Conservation (phyloP, 2,329 filamentous ascomycete species). For the Thelonectria discophora region DNA sequence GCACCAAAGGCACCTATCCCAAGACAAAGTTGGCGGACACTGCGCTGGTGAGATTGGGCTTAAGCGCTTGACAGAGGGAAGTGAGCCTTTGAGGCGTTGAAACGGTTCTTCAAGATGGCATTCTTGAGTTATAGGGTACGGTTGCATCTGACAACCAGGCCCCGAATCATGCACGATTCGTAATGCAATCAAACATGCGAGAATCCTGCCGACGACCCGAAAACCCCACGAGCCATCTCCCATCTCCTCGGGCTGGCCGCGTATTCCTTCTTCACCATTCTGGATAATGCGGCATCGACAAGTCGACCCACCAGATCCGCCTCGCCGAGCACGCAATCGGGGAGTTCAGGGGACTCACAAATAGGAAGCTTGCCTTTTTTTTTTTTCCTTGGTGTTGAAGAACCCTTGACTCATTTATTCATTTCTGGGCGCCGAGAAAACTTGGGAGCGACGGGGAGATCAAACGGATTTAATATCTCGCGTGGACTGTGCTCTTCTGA, state of each 20-base stretch:
- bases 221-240: neutral
- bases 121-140: neutral
- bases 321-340: slow-evolving; percentile 19
- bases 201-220: slow-evolving; percentile 13
- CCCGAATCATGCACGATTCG: neutral
- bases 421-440: neutral
- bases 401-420: slow-evolving; percentile 1
- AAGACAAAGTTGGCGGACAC: neutral
- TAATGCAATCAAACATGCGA: neutral
- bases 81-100: neutral
- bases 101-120: too few species aligned
- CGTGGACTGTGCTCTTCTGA: neutral
- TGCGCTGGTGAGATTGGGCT: neutral
- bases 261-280: neutral
- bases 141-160: neutral
- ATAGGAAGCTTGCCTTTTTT: neutral
- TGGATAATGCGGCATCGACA: slow-evolving; percentile 17
- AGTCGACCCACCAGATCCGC: slow-evolving; percentile 1
- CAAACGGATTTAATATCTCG: too few species aligned
- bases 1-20: neutral
- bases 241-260: neutral
- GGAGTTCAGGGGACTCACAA: slow-evolving; percentile 1
- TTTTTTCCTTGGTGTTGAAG: neutral
- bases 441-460: neutral
- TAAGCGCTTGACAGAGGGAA: neutral